A percentile compares a stretch with the other conserved stretches of the same genome.
phyloP scores from a whole-genome alignment of 2,329 filamentous ascomycete genomes.

The Penicillium digitatum region DNA sequence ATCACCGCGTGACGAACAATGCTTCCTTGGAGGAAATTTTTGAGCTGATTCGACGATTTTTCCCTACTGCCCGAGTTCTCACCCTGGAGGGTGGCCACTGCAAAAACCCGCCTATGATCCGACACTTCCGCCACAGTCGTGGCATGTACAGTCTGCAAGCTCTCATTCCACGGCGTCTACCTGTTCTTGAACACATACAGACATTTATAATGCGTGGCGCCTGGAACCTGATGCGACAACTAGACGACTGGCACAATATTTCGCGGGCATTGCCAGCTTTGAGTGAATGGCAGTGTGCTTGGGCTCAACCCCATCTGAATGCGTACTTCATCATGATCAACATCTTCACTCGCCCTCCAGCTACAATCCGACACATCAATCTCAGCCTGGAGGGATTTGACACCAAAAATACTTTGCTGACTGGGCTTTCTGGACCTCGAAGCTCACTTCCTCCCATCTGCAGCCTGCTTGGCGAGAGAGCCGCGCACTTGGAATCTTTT shows the following conservation, averaged over 20 bases:
- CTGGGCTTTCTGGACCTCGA: constrained; percentile 34
- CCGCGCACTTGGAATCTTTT: constrained; percentile 62
- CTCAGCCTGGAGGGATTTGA: constrained; percentile 70
- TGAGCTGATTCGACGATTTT: constrained; percentile 55
- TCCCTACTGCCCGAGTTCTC: constrained; percentile 61
- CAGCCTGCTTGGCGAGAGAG: constrained; percentile 56
- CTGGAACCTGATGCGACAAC: constrained; percentile 68
- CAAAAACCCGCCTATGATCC: constrained; percentile 68
- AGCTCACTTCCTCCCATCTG: constrained; percentile 63
- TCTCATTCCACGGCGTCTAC: constrained; percentile 32
- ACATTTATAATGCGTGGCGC: constrained; percentile 70
- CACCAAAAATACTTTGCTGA: constrained; percentile 48
- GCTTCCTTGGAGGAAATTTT: constrained; percentile 69
- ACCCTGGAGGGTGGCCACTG: constrained; percentile 74
- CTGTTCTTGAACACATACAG: constrained; percentile 54
- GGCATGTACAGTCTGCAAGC: background rate
- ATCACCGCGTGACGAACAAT: constrained; percentile 52
- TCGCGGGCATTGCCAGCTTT: constrained; percentile 62
- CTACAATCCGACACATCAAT: constrained; percentile 59
- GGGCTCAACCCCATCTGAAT: constrained; percentile 69
- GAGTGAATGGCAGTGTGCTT: constrained; percentile 51
- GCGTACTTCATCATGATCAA: constrained; percentile 66
- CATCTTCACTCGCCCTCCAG: constrained; percentile 57
- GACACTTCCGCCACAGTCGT: constrained; percentile 45
- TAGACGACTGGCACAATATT: constrained; percentile 61